Conservation (phyloP, 352 stramenopile species). For the Phytophthora pseudosyringae region DNA sequence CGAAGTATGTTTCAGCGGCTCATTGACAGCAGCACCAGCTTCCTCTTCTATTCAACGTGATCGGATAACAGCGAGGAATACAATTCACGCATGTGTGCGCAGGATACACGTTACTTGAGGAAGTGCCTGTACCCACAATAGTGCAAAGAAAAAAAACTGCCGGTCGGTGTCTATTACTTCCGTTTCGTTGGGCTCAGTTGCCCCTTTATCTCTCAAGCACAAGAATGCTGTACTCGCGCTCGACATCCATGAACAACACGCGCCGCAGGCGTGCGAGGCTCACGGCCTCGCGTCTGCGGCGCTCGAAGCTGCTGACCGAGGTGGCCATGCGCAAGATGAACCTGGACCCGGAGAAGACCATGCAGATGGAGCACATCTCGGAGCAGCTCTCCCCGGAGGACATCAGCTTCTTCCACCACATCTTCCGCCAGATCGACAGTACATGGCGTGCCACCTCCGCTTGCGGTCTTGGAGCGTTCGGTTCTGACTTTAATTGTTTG, state of each 20-base stretch:
- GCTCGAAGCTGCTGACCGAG: slow-evolving; percentile 63
- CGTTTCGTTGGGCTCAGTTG: slow-evolving; percentile 4
- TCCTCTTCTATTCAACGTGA: background rate
- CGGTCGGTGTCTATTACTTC: background rate
- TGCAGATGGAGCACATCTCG: slow-evolving; percentile 66
- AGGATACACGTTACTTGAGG: background rate
- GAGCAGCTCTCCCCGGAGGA: slow-evolving; percentile 61
- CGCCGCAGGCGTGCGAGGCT: slow-evolving; percentile 59
- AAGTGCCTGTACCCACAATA: background rate
- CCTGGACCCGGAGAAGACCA: slow-evolving; percentile 63
- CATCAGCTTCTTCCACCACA: slow-evolving; percentile 70
- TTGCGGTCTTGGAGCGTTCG: background rate
- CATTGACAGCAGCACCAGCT: background rate
- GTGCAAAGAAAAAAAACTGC: too few species aligned
- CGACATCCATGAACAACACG: slow-evolving; percentile 50
- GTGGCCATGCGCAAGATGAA: slow-evolving; percentile 73
- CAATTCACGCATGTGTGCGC: background rate
- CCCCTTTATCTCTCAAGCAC: background rate
- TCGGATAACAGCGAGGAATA: slow-evolving; percentile 1
- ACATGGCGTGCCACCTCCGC: slow-evolving; percentile 1
- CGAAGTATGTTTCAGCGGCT: too few species aligned
- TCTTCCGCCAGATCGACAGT: slow-evolving; percentile 78
- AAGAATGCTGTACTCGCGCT: slow-evolving; percentile 49
- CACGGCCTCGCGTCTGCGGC: slow-evolving; percentile 54
- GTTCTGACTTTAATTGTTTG: slow-evolving; percentile 6